These are phyloP conservation scores for Exophiala viscosa DNA, from an alignment of 2,329 filamentous ascomycete species.

Conservation along the genomic window DNA sequence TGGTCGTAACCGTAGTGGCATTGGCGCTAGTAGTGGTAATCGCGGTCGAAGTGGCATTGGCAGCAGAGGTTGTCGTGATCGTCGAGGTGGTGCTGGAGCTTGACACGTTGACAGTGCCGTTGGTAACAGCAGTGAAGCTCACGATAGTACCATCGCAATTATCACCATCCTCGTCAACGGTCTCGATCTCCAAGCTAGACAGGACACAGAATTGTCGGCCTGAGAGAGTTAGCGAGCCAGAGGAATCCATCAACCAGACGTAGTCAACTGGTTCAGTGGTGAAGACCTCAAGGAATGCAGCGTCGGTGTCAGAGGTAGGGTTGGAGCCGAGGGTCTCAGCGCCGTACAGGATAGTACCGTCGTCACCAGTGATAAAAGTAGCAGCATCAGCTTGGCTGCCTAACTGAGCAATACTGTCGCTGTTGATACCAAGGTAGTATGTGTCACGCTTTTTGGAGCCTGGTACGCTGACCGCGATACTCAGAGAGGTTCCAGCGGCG, in stretches of 20 bases:
- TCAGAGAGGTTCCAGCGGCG: too few species aligned
- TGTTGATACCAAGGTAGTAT: too few species aligned
- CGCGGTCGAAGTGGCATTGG: neutral
- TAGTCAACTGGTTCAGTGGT: neutral
- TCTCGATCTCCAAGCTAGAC: too few species aligned
- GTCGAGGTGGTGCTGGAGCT: too few species aligned
- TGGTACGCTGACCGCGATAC: too few species aligned
- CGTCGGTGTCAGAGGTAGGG: neutral
- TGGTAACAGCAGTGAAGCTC: too few species aligned
- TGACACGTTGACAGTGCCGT: too few species aligned
- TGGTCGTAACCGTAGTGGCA: neutral
- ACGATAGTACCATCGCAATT: too few species aligned
- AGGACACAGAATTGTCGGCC: conserved; percentile 8
- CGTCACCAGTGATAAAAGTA: neutral
- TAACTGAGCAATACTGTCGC: too few species aligned
- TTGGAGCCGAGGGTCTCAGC: too few species aligned
- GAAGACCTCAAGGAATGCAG: neutral
- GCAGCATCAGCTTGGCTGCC: neutral
- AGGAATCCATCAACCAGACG: neutral
- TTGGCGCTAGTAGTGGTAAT: neutral
- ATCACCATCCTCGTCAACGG: too few species aligned
- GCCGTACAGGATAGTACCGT: neutral
- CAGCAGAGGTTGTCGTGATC: neutral
- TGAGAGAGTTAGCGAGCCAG: conserved; percentile 1
- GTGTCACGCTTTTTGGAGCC: too few species aligned